Evolutionary conservation across 768 basidiomycete genomes (phyloP).

Genomic region (Glaciozyma martinii): DNA sequence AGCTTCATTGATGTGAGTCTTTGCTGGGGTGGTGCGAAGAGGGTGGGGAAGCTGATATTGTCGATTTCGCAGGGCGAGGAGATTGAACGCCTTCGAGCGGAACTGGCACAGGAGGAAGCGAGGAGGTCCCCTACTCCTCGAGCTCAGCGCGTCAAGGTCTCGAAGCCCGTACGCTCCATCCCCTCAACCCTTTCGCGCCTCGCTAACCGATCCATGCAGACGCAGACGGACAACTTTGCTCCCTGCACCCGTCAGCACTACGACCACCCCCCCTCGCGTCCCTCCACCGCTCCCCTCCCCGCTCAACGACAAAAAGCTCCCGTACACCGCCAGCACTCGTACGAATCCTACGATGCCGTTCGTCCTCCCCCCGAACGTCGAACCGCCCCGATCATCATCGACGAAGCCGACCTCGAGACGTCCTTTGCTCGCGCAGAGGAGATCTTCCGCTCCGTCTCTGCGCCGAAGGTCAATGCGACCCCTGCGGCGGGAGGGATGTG

Average conservation of each 20-base stretch:
- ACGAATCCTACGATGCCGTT: background rate
- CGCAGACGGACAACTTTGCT: background rate
- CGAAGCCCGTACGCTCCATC: background rate
- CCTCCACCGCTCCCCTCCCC: constrained; percentile 2
- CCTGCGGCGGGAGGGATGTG: background rate
- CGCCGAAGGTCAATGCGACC: background rate
- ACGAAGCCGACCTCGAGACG: background rate
- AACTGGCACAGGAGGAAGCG: background rate
- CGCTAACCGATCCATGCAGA: background rate
- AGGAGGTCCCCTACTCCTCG: background rate
- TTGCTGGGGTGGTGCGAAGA: background rate
- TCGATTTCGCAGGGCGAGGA: constrained; percentile 4
- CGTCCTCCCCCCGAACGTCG: background rate
- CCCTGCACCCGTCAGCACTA: background rate
- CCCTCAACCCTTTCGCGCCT: background rate
- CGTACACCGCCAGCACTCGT: background rate
- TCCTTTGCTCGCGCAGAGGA: background rate
- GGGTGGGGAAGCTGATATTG: background rate
- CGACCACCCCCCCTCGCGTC: background rate
- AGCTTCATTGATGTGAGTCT: constrained; percentile 15
- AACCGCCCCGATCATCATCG: background rate
- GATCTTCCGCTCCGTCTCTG: background rate
- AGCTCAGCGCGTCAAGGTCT: background rate
- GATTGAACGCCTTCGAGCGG: constrained; percentile 1
- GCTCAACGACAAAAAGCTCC: background rate